Evolutionary conservation across 768 basidiomycete species (phyloP).

Genomic region (Serendipita sp.): DNA sequence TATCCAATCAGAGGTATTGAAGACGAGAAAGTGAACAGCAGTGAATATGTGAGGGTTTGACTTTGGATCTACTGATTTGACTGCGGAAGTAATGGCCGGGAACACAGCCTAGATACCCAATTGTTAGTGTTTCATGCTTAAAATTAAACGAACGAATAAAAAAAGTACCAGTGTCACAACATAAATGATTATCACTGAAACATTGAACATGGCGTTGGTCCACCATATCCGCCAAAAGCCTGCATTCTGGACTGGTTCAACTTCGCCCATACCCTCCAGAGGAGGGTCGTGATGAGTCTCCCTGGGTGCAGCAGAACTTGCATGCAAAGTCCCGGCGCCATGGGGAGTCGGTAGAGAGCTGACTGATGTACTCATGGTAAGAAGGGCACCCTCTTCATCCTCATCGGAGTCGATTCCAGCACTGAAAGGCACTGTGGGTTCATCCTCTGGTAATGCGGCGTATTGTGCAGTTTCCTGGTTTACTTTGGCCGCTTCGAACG

Average conservation of each 20-base stretch:
- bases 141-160: neutral
- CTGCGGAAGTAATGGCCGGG: constrained; percentile 70
- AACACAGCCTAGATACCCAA: constrained; percentile 48
- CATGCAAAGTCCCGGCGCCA: neutral
- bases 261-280: constrained; percentile 26
- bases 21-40: constrained; percentile 59
- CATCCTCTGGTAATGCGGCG: neutral
- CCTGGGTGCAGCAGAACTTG: neutral
- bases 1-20: constrained; percentile 54
- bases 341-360: neutral
- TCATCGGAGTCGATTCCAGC: neutral
- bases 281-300: constrained; percentile 12
- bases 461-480: constrained; percentile 8
- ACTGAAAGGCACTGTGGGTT: neutral
- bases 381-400: neutral
- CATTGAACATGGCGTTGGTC: constrained; percentile 50
- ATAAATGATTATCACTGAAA: constrained; percentile 63
- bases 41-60: constrained; percentile 64
- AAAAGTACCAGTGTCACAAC: constrained; percentile 56
- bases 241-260: constrained; percentile 32
- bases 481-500: constrained; percentile 26
- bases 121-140: neutral
- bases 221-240: constrained; percentile 14
- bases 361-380: neutral
- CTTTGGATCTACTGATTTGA: constrained; percentile 44